A percentile compares a stretch with the other conserved stretches of the same genome.
phyloP scores from a whole-genome alignment of 2,329 filamentous ascomycete species.

The Botryotinia globosa region DNA sequence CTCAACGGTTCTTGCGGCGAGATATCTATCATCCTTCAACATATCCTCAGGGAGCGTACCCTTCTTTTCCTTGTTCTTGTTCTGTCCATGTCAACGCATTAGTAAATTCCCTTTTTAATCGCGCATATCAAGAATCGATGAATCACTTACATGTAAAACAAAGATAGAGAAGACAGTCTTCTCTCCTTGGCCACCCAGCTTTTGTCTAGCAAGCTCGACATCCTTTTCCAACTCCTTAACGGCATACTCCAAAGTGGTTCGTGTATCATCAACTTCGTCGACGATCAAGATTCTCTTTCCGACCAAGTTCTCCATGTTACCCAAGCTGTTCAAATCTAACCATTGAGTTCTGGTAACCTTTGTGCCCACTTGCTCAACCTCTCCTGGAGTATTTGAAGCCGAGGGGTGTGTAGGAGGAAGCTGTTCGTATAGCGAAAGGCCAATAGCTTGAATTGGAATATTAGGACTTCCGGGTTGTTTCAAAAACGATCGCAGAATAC shows the following conservation, averaged over 20 bases:
- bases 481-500: slow-evolving; percentile 96
- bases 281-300: slow-evolving; percentile 91
- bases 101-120: background rate
- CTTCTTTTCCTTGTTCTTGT: slow-evolving; percentile 98
- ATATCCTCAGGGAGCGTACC: slow-evolving; percentile 77
- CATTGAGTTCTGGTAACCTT: slow-evolving; percentile 98
- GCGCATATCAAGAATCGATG: background rate
- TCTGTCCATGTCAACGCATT: slow-evolving; percentile 48
- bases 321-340: slow-evolving; percentile 82
- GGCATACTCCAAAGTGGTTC: slow-evolving; percentile 91
- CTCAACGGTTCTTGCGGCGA: slow-evolving; percentile 81
- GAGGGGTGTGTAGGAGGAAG: slow-evolving; percentile 58
- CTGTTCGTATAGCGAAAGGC: slow-evolving; percentile 92
- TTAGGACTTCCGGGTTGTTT: slow-evolving; percentile 84
- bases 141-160: slow-evolving; percentile 71
- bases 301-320: slow-evolving; percentile 82
- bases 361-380: slow-evolving; percentile 72
- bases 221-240: slow-evolving; percentile 94
- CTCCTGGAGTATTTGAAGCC: slow-evolving; percentile 45
- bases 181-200: slow-evolving; percentile 65
- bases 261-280: slow-evolving; percentile 93
- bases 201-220: slow-evolving; percentile 74
- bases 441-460: slow-evolving; percentile 98
- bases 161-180: slow-evolving; percentile 94
- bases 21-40: slow-evolving; percentile 69